Evolutionary conservation across 176 grass and related monocot genomes (phyloP), one percentile per base, ranked within the genome.

Genomic region (Dactylis glomerata): DNA sequence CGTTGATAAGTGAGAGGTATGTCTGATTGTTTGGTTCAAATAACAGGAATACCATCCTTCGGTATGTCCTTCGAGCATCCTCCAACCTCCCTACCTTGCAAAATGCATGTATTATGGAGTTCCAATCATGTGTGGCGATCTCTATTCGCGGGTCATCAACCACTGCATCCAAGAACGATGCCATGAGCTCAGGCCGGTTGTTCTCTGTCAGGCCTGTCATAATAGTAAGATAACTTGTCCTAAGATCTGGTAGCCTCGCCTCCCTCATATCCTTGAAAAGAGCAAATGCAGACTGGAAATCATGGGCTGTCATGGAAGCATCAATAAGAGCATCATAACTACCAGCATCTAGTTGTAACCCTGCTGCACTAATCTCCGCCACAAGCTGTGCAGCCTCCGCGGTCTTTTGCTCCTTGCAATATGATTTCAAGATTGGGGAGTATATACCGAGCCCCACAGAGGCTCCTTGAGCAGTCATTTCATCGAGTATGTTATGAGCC

Each of bases 201-300:
- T 95, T 98, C 84, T 98, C 96, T 23, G 90, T 98, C 73, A 98
- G 89, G 28, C 96, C 96, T 40, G 91, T 98, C 96, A 98, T 98
- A 80, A 98, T 98, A 73, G 96, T 95, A 75, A 98, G 91, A 87
- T 98, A 98, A 22, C 96, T 95, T 58, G 82, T 94, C 71, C 89
- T 93, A 62, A 98, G 85, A 58, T 98, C 87, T 68, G 89, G 83
- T 52, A 98, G 78, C 69, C 87, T 95, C 9, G 91, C 96, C 81
- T 95, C 96, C 68, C 93, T 90, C 93, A 98, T 95, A 59, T 98
- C 96, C 85, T 89, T 92, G 34, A 94, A 98, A 80, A 98, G 93
- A 90, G 96, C 78, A 72, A 98, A 98, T 28, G 96, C 93, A 28
- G 96, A 98, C 63, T 91, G 87, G 69, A 98, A 98, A 91, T 95